phyloP scores from a whole-genome alignment of 2,329 filamentous ascomycete species.

The Zymoseptoria passerinii region DNA sequence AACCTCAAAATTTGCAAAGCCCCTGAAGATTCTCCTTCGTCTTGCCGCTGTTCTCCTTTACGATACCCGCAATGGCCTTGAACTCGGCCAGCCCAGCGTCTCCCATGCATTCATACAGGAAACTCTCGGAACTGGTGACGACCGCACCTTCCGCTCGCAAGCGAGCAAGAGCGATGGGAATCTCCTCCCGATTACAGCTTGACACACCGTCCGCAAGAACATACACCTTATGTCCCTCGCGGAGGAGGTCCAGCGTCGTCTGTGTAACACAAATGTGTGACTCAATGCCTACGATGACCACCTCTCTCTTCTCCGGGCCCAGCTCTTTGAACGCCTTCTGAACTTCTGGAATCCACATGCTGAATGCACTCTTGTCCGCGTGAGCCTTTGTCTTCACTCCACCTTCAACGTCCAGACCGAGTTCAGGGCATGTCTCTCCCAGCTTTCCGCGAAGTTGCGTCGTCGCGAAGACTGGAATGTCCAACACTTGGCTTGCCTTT shows the following conservation, averaged over 20 bases:
- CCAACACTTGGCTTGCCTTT: constrained; percentile 44
- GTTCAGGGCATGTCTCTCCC: constrained; percentile 68
- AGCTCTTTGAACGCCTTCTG: constrained; percentile 36
- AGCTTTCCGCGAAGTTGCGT: constrained; percentile 76
- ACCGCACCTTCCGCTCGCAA: constrained; percentile 66
- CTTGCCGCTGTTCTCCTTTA: constrained; percentile 65
- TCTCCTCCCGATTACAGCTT: constrained; percentile 75
- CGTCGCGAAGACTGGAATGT: constrained; percentile 74
- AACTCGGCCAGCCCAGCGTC: constrained; percentile 70
- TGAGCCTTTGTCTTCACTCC: constrained; percentile 48
- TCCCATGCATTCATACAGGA: constrained; percentile 80
- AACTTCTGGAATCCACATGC: constrained; percentile 71
- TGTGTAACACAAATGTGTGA: constrained; percentile 91
- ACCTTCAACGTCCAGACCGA: constrained; percentile 46
- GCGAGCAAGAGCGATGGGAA: constrained; percentile 67
- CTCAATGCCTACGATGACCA: constrained; percentile 85
- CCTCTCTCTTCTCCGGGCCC: constrained; percentile 42
- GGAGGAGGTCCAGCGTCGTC: constrained; percentile 73
- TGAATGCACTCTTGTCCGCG: constrained; percentile 82
- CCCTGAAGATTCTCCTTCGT: constrained; percentile 62
- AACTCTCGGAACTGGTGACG: constrained; percentile 82
- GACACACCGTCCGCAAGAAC: constrained; percentile 83
- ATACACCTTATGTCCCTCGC: constrained; percentile 71
- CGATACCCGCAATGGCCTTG: constrained; percentile 60
- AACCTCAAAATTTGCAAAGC: constrained; percentile 52